Percentiles rank a stretch among this genome's conserved stretches.
Evolutionary conservation across 1,139 yeast species (phyloP).

Genomic region (Diutina catenulata): DNA sequence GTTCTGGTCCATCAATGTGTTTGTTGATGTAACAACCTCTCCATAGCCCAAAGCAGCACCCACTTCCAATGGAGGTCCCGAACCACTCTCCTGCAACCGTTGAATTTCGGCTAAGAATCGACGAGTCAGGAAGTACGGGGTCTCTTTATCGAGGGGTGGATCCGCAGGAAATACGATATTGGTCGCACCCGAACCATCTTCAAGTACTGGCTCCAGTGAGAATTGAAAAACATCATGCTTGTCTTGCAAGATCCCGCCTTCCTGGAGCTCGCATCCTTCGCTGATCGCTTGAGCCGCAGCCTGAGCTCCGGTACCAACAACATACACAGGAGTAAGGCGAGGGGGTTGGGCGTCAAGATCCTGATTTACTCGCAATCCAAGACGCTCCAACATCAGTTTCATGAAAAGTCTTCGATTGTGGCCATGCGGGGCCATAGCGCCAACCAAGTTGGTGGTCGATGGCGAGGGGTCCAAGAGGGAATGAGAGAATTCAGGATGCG

Average conservation of each 20-base stretch:
- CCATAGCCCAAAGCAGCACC: slow-evolving; percentile 67
- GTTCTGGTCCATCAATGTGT: slow-evolving; percentile 65
- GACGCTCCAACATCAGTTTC: slow-evolving; percentile 37
- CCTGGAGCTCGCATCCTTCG: not conserved
- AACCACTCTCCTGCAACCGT: slow-evolving; percentile 18
- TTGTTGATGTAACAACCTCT: slow-evolving; percentile 86
- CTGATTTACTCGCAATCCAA: slow-evolving; percentile 60
- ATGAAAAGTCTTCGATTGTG: slow-evolving; percentile 41
- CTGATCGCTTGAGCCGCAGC: not conserved
- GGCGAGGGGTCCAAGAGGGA: slow-evolving; percentile 24
- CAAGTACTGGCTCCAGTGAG: not conserved
- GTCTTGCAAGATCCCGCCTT: not conserved
- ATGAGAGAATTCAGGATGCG: slow-evolving; percentile 83
- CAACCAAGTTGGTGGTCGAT: slow-evolving; percentile 17
- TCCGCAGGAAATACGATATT: not conserved
- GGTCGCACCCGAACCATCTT: not conserved
- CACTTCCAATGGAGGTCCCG: slow-evolving; percentile 12
- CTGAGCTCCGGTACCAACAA: slow-evolving; percentile 11
- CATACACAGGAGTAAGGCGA: slow-evolving; percentile 49
- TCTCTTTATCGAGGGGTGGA: slow-evolving; percentile 17
- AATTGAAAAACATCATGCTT: not conserved
- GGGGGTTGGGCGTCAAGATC: slow-evolving; percentile 43
- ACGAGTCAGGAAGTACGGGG: slow-evolving; percentile 64
- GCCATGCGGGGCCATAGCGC: slow-evolving; percentile 35
- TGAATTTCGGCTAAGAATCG: slow-evolving; percentile 41